Evolutionary conservation across 305 asterid genomes (phyloP).

Genomic region (Fraxinus xanthoxyloides): DNA sequence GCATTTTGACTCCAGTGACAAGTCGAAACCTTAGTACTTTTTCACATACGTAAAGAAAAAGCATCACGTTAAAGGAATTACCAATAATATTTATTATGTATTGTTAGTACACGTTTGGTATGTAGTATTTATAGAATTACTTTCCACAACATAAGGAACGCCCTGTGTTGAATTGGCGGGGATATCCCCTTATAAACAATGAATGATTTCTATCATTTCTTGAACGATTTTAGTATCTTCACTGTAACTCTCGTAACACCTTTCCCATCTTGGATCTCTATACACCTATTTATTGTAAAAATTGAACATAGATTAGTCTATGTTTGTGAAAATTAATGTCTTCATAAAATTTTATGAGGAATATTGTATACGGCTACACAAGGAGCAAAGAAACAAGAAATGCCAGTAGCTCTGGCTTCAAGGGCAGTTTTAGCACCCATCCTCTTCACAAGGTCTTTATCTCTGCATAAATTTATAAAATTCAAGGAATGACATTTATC

Average conservation of each 20-base stretch:
- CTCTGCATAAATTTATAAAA: constrained; percentile 23
- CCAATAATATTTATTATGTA: not conserved
- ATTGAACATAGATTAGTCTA: not conserved
- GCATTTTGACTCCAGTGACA: constrained; percentile 24
- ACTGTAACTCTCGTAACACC: constrained; percentile 50
- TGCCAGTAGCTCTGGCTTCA: constrained; percentile 53
- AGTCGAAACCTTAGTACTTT: constrained; percentile 42
- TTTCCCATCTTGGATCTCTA: constrained; percentile 49
- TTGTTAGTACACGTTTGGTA: not conserved
- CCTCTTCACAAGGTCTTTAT: constrained; percentile 43
- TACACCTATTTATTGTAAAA: constrained; percentile 25
- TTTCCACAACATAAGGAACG: constrained; percentile 29
- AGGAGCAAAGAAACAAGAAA: constrained; percentile 46
- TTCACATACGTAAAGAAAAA: not conserved
- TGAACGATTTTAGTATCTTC: constrained; percentile 33
- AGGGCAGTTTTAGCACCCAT: constrained; percentile 53
- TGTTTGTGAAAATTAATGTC: not conserved
- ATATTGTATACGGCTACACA: constrained; percentile 36
- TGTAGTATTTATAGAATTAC: constrained; percentile 16
- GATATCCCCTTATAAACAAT: not conserved
- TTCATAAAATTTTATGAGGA: not conserved
- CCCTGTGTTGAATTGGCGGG: constrained; percentile 19
- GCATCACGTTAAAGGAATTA: not conserved
- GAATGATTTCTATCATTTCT: constrained; percentile 30
- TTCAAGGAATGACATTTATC: not conserved